phyloP scores from a whole-genome alignment of 2,329 filamentous ascomycete species.

The Trematosphaeria pertusa region DNA sequence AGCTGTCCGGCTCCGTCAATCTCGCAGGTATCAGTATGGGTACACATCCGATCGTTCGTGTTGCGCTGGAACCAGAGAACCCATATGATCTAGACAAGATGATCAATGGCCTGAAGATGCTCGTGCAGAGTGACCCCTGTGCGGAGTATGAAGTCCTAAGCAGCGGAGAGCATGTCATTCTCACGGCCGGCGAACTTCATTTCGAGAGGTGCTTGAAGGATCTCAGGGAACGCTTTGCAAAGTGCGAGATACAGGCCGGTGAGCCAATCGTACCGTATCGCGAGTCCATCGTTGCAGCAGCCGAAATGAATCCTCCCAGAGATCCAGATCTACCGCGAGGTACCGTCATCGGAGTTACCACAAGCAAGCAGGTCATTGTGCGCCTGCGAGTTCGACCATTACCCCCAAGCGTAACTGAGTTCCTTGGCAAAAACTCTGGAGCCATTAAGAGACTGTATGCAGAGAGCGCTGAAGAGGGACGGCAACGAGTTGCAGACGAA shows the following conservation, averaged over 20 bases:
- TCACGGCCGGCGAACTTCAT: slow-evolving; percentile 94
- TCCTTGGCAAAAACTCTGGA: slow-evolving; percentile 78
- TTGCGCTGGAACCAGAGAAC: slow-evolving; percentile 91
- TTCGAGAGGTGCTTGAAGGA: slow-evolving; percentile 94
- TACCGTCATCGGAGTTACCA: slow-evolving; percentile 75
- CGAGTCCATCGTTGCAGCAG: slow-evolving; percentile 84
- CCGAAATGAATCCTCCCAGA: slow-evolving; percentile 89
- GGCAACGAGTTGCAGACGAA: slow-evolving; percentile 46
- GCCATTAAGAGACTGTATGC: slow-evolving; percentile 82
- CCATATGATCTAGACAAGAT: slow-evolving; percentile 93
- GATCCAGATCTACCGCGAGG: slow-evolving; percentile 88
- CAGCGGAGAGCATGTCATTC: slow-evolving; percentile 91
- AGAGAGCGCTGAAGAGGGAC: slow-evolving; percentile 62
- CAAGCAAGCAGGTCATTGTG: slow-evolving; percentile 85
- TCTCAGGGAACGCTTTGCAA: slow-evolving; percentile 88
- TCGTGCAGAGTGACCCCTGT: slow-evolving; percentile 95
- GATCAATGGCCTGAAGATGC: slow-evolving; percentile 83
- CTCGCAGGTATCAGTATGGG: slow-evolving; percentile 83
- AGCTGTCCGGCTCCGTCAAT: slow-evolving; percentile 85
- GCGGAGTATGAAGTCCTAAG: slow-evolving; percentile 93
- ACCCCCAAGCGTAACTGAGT: slow-evolving; percentile 79
- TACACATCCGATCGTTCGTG: slow-evolving; percentile 90
- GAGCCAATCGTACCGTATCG: slow-evolving; percentile 95
- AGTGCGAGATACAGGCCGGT: slow-evolving; percentile 92
- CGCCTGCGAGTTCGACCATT: slow-evolving; percentile 79